Conservation (phyloP, 177 flowering plant genomes). For the Vitis hybrid region DNA sequence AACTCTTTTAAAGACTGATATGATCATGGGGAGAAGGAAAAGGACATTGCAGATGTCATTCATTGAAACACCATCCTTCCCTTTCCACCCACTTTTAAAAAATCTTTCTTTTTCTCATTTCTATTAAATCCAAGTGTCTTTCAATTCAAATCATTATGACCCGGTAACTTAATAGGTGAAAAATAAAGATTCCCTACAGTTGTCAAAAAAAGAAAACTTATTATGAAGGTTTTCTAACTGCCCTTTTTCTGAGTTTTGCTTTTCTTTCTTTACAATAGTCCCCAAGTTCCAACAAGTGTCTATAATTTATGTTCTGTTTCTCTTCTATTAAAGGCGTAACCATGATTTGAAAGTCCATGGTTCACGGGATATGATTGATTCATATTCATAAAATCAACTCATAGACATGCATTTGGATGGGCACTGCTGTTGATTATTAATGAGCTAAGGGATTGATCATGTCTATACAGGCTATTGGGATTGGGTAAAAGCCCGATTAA, state of each 20-base stretch:
- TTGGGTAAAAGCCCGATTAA: background rate
- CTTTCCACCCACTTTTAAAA: constrained; percentile 20
- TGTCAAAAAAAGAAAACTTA: background rate
- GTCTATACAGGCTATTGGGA: constrained; percentile 9
- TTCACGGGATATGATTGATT: no score
- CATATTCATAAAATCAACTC: no score
- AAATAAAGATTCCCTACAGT: background rate
- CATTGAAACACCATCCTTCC: constrained; percentile 25
- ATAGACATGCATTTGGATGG: no score
- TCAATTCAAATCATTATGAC: constrained; percentile 2
- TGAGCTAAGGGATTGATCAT: constrained; percentile 19
- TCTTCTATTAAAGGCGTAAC: no score
- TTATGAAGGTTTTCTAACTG: background rate
- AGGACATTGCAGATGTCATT: constrained; percentile 39
- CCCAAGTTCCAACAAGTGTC: constrained; percentile 1
- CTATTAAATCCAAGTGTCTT: background rate
- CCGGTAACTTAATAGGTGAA: background rate
- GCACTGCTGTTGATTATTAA: background rate
- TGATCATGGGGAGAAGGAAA: constrained; percentile 29
- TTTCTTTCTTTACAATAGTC: constrained; percentile 1
- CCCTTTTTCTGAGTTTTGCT: background rate
- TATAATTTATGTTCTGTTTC: no score
- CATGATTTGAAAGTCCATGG: no score
- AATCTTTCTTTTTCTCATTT: constrained; percentile 10
- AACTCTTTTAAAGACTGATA: constrained; percentile 38